Percentiles rank a stretch among this genome's conserved stretches.
These are phyloP conservation scores for Diutina ranongensis DNA, from an alignment of 1,139 yeast genomes.

Conservation along the genomic window DNA sequence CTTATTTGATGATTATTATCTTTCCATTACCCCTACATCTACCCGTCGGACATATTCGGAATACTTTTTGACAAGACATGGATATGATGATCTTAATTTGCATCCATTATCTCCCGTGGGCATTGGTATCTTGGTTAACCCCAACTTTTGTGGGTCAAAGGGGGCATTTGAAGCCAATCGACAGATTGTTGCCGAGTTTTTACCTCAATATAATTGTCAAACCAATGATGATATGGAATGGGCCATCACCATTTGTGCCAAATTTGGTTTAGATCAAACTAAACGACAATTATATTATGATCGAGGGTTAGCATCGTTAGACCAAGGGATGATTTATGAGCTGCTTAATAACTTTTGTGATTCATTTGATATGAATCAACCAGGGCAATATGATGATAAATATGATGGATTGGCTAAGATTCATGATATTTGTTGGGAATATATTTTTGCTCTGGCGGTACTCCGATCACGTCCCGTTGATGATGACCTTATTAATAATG, in stretches of 20 bases:
- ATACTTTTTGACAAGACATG: constrained; percentile 49
- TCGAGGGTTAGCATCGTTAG: constrained; percentile 28
- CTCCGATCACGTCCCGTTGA: constrained; percentile 40
- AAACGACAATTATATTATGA: constrained; percentile 38
- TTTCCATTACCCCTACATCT: constrained; percentile 11
- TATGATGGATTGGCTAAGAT: constrained; percentile 25
- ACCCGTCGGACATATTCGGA: constrained; percentile 40
- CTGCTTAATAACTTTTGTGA: constrained; percentile 59
- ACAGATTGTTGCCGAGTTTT: constrained; percentile 42
- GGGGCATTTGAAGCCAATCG: constrained; percentile 18
- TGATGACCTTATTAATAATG: constrained; percentile 43
- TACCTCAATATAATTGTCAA: constrained; percentile 48
- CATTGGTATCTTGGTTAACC: constrained; percentile 37
- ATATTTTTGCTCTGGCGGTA: constrained; percentile 49
- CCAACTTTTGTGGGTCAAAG: constrained; percentile 17
- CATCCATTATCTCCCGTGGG: constrained; percentile 55
- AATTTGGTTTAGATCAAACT: constrained; percentile 35
- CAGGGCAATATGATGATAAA: constrained; percentile 11
- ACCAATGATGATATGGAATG: constrained; percentile 74
- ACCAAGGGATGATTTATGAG: constrained; percentile 42
- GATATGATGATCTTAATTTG: constrained; percentile 39
- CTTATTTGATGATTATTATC: constrained; percentile 37
- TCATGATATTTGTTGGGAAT: constrained; percentile 33
- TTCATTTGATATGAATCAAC: constrained; percentile 31
- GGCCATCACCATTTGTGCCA: constrained; percentile 50